Base-by-base conservation (phyloP, 139 green algal genomes). In the Coccomyxa sp. region DNA sequence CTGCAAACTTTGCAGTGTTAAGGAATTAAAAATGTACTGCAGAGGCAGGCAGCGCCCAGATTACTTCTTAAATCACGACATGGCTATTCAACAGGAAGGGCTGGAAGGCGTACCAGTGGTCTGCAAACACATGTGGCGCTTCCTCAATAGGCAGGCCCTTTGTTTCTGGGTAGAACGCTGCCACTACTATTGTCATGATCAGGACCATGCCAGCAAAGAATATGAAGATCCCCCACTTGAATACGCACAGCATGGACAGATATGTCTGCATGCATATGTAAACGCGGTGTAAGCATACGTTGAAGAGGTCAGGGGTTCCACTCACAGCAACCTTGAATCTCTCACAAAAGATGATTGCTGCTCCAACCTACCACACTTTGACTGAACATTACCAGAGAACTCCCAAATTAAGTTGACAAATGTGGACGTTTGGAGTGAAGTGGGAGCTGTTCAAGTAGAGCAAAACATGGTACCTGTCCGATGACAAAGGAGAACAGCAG, bases 401-500 rank as follows among this genome's bases (percentile, higher is more conserved):
- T 31, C n/a, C 25, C 74, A 78, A 78, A 10, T 58, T 15, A 16
- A 51, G 25, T 57, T 78, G 27, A 45, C 74, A 78, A 45, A 21
- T 1, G 3, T 78, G 28, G 10, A 10, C 14, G 74, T 58, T 21
- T 38, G 28, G 25, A 57, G 4, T 21, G 27, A 87, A 87, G 67
- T 71, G 91, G 76, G 82, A 85, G 32, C 88, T 76, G 13, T 38
- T n/a, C 75, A 84, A 90, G n/a, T 91, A 81, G 60, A 90, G 83
- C 31, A 84, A 82, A n/a, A 88, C 82, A 84, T 27, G 91, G 77
- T 86, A 77, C 79, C 86, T 95, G 91, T 13, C 92, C 92, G 13
- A 95, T 94, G 67, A 95, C 58, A 75, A 95, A 95, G 51, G 82
- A 90, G 80, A 92, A 88, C 16, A 92, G 74, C 76, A 93, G 89